Conservation (phyloP, 768 basidiomycete genomes). For the Cantharellus anzutake region DNA sequence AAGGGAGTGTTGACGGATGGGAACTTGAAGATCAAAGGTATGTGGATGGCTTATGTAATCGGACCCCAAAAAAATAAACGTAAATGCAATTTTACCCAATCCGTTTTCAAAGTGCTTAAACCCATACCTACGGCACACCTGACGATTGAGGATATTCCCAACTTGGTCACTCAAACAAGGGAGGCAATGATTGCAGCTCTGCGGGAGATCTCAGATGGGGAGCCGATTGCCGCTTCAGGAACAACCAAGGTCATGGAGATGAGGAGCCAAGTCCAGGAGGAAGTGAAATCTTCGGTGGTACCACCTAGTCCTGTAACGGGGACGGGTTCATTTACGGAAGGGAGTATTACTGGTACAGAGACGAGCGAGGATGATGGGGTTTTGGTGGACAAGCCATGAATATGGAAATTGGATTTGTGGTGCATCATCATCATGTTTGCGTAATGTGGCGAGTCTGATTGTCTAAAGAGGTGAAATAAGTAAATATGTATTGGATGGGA, state of each 20-base stretch:
- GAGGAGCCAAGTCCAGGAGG: not conserved
- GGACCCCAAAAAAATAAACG: not conserved
- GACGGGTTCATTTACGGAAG: not conserved
- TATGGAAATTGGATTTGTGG: not conserved
- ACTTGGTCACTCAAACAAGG: slow-evolving; percentile 46
- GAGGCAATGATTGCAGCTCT: slow-evolving; percentile 65
- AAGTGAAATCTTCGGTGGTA: not conserved
- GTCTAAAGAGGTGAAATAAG: no score
- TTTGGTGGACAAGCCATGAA: slow-evolving; percentile 4
- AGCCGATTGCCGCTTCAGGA: not conserved
- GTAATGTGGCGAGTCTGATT: no score
- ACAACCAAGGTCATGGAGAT: not conserved
- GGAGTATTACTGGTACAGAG: not conserved
- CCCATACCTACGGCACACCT: slow-evolving; percentile 63
- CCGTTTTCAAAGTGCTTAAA: slow-evolving; percentile 49
- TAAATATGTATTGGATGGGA: no score
- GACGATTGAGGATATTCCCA: slow-evolving; percentile 46
- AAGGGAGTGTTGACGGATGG: slow-evolving; percentile 60
- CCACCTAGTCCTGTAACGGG: not conserved
- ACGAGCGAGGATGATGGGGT: slow-evolving; percentile 5
- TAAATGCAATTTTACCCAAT: not conserved
- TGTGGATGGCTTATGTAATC: slow-evolving; percentile 11
- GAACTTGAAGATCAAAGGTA: slow-evolving; percentile 65
- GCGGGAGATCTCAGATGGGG: slow-evolving; percentile 43
- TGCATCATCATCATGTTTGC: no score